These are phyloP conservation scores for Leishmania tarentolae DNA, from an alignment of 208 protist genomes.

Conservation along the genomic window DNA sequence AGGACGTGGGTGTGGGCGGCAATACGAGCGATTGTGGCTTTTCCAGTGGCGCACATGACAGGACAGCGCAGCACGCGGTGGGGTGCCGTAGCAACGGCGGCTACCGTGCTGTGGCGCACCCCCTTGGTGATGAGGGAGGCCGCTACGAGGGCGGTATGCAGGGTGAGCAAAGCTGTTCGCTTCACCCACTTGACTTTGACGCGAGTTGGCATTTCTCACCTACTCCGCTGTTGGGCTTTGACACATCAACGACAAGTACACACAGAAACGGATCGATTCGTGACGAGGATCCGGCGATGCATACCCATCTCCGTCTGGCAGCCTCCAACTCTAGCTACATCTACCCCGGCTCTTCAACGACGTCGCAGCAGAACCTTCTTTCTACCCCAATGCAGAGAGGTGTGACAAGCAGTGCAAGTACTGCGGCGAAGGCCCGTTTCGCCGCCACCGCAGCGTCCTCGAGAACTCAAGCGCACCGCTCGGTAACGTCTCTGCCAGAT, in stretches of 20 bases:
- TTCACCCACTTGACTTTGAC: conserved; percentile 38
- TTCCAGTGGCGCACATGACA: background rate
- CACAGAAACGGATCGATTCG: conserved; percentile 25
- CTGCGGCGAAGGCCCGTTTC: conserved; percentile 18
- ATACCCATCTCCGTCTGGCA: conserved; percentile 13
- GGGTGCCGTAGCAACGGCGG: background rate
- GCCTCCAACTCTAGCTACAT: conserved; percentile 15
- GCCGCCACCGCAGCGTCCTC: background rate
- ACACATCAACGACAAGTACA: conserved; percentile 36
- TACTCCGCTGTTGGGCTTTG: conserved; percentile 34
- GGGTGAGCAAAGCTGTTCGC: conserved; percentile 16
- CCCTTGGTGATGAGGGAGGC: background rate
- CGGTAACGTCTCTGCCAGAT: conserved; percentile 10
- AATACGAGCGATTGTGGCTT: background rate
- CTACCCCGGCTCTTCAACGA: conserved; percentile 11
- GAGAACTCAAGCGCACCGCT: conserved; percentile 6
- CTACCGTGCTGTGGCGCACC: conserved; percentile 21
- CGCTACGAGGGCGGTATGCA: background rate
- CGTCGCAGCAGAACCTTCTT: conserved; percentile 21
- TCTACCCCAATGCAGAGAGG: conserved; percentile 11
- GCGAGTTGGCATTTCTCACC: conserved; percentile 39
- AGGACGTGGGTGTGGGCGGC: conserved; percentile 17
- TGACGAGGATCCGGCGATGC: conserved; percentile 25
- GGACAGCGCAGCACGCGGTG: background rate
- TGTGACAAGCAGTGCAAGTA: background rate